Evolutionary conservation across 805 yeast genomes (phyloP), one percentile per base, ranked within the genome.

Genomic region (Lipomyces sp.): DNA sequence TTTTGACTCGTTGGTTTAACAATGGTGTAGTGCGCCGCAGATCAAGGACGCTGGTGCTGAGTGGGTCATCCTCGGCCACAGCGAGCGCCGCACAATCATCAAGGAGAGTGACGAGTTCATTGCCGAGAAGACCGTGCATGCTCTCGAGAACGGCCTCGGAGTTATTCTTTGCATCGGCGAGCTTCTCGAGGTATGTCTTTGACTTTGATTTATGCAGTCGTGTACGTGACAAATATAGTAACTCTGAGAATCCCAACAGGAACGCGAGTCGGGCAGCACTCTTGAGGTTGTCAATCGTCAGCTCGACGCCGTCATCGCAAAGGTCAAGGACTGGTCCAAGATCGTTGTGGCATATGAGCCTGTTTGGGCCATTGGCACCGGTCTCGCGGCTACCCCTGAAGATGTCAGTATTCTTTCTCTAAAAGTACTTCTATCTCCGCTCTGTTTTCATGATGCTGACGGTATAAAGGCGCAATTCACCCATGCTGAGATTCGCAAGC

Each of bases 331-430:
- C 82, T 91, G 98, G 98, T 66, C 84, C 59, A 79, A 86, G 72
- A 78, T 93, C 62, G 98, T 93, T 61, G 75, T 93, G 71, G 98
- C 98, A 67, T 93, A 93, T 77, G 98, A 93, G 78, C 98, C 98
- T 65, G 96, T 93, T 63, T 93, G 98, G 98, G 98, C 98, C 65
- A 93, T 93, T 66, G 98, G 98, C 72, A 90, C 98, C 64, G 98
- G 98, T 69, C 82, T 93, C 69, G 96, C 98, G 66, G 98, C 98
- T 57, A 93, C 98, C 64, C 89, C 98, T 63, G 86, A 85, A 63
- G 98, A 93, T 70, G 34, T 24, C 16, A 26, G 32, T 24, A 2
- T 21, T 38, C 7, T n/a, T 13, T 14, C 10, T 21, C 4, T 18
- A 11, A 5, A 38, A 21, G 6, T 16, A n/a, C n/a, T n/a, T n/a